Evolutionary conservation across 169 alveolate species (phyloP), one percentile per base, ranked within the genome.

Genomic region (Pseudocohnilembus persalinus): DNA sequence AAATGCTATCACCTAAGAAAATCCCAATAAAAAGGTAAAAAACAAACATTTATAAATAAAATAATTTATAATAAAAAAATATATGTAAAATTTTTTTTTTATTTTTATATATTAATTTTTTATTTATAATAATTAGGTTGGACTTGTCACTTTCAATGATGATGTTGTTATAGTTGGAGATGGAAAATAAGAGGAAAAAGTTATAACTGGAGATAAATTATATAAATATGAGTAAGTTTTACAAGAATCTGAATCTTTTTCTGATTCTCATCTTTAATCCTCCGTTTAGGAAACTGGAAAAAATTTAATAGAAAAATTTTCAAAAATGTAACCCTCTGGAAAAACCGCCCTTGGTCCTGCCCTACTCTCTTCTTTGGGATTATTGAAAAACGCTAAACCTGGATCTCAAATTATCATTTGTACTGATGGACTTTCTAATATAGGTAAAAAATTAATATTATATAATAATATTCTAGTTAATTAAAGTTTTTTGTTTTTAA

Each of bases 271-370:
- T 0, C 29, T 89, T 26, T 30, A 31, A 28, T 49, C 64, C 24
- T 85, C 83, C 16, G 83, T 87, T 31, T 30, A 64, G 64, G 83
- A 81, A 24, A 29, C 77, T 28, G 68, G 76, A 4, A 32, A 90
- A 20, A 31, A 32, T 16, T 30, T 90, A 25, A 74, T 81, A 29
- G 78, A 80, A 29, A 90, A 88, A 49, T 75, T 93, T 49, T 64
- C 77, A n/a, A 11, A 75, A 32, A 77, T 94, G 0, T 81, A 89
- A 63, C 94, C 91, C 34, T 73, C 83, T 6, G 98, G 97, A 16
- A 85, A 90, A 1, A 95, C 98, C 29, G 98, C 98, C 0, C 76
- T 95, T 73, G 98, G 98, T 0, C 98, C 98, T 15, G 97, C 96
- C 25, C 83, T 93, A 64, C 73, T 90, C 11, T 76, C 94, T 30